These are phyloP conservation scores for Metschnikowia kofuensis DNA, from an alignment of 805 yeast species.

Conservation along the genomic window DNA sequence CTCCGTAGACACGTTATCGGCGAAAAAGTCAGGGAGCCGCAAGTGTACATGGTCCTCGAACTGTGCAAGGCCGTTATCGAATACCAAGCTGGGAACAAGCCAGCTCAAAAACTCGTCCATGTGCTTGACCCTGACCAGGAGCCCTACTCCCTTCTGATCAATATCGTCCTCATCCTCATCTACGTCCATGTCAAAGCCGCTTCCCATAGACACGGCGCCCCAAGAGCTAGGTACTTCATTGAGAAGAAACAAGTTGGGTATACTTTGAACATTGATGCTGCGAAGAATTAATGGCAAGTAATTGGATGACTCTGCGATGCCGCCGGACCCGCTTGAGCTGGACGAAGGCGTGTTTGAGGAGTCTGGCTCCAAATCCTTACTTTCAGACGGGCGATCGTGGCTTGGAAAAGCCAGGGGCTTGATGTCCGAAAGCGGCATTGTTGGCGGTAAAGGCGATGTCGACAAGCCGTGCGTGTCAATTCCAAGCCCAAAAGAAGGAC, in stretches of 20 bases:
- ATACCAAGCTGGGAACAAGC: conserved; percentile 41
- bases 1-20: conserved; percentile 8
- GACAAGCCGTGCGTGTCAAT: conserved; percentile 1
- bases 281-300: conserved; percentile 67
- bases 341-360: conserved; percentile 2
- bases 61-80: conserved; percentile 31
- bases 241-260: conserved; percentile 52
- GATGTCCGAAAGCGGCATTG: not conserved
- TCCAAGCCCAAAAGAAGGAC: conserved; percentile 10
- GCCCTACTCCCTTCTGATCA: conserved; percentile 29
- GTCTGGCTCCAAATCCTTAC: not conserved
- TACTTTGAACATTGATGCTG: conserved; percentile 58
- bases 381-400: not conserved
- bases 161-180: conserved; percentile 36
- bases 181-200: conserved; percentile 32
- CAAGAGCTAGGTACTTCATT: conserved; percentile 24
- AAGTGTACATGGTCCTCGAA: conserved; percentile 14
- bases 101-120: conserved; percentile 35
- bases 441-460: conserved; percentile 4
- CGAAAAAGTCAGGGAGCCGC: conserved; percentile 10
- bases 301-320: conserved; percentile 44
- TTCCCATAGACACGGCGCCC: conserved; percentile 16
- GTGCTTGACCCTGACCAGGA: conserved; percentile 26
- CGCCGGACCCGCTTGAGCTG: conserved; percentile 3
- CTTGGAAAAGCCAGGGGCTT: not conserved